Base-by-base conservation (phyloP, 2,329 filamentous ascomycete species). In the Penicillium sp. region DNA sequence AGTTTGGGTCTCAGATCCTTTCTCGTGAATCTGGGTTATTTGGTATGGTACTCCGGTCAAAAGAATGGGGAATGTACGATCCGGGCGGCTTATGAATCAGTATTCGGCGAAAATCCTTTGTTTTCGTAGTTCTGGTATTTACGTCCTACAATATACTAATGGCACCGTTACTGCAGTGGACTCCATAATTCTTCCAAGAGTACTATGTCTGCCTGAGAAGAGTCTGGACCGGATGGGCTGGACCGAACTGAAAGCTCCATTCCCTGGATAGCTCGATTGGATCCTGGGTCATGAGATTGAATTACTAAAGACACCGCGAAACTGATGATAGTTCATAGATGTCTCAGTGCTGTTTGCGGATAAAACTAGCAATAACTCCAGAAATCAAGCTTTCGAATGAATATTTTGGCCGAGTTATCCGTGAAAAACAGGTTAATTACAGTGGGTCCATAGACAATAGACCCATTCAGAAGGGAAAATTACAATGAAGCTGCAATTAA, bases 141-240 rank as follows among this genome's bases (percentile, higher is more conserved):
- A 41, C 36, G 14, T 11, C 31, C 37, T 37, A 17, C 36, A 25
- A 25, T 17, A 30, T 28, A 53, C 51, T 50, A 59, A 60, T 66
- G 59, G 47, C 16, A 65, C 61, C 48, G 59, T 63, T 61, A 64
- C 62, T 30, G 48, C 45, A 37, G 49, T 56, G 33, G 45, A 52
- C 17, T 42, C 26, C n/a, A 35, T 48, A 45, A 43, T 37, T 25
- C 33, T 12, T 33, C 5, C 12, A 50, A 49, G 35, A n/a, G n/a
- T 44, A 50, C 31, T 7, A 43, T 56, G 52, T 17, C 45, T 44
- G 22, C 1, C 10, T 41, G 4, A 10, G 22, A 14, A 22, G 28
- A 47, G 38, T 28, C 26, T 17, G 14, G 5, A 14, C 16, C 12
- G n/a, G 26, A 31, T 43, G 36, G 16, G 33, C 44, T 53, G 42